Conservation (phyloP, 768 basidiomycete genomes). For the Trametes meyenii region DNA sequence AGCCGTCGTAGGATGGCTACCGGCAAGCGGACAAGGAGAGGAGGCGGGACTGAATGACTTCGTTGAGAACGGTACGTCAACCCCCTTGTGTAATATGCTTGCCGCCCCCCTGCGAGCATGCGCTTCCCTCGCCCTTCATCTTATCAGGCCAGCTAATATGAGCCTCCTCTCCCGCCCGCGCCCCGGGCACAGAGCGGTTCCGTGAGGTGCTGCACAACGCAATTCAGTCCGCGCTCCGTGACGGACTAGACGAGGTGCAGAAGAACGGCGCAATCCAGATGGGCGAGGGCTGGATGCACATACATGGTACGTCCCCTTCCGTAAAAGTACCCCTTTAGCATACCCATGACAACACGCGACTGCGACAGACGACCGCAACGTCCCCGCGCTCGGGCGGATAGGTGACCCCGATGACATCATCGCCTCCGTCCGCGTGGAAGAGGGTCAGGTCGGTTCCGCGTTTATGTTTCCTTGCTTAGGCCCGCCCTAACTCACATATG, state of each 20-base stretch:
- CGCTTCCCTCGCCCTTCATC: neutral
- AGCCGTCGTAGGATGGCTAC: conserved; percentile 71
- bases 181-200: conserved; percentile 54
- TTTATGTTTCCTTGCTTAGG: neutral
- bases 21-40: conserved; percentile 44
- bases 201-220: conserved; percentile 60
- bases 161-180: neutral
- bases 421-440: conserved; percentile 70
- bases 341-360: neutral
- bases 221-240: conserved; percentile 46
- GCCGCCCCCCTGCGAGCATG: neutral
- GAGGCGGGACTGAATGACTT: conserved; percentile 72
- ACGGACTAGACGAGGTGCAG: conserved; percentile 68
- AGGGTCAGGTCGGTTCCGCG: conserved; percentile 54
- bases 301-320: conserved; percentile 49
- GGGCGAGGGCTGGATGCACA: conserved; percentile 86
- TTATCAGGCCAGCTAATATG: neutral
- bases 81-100: neutral
- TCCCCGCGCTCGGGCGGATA: conserved; percentile 74
- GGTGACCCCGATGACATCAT: conserved; percentile 87
- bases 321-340: neutral
- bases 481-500: no score
- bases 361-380: conserved; percentile 64
- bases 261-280: conserved; percentile 64
- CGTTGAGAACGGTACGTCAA: conserved; percentile 63